These are phyloP conservation scores for Ramichloridium luteum DNA, from an alignment of 2,329 filamentous ascomycete genomes.

Conservation along the genomic window DNA sequence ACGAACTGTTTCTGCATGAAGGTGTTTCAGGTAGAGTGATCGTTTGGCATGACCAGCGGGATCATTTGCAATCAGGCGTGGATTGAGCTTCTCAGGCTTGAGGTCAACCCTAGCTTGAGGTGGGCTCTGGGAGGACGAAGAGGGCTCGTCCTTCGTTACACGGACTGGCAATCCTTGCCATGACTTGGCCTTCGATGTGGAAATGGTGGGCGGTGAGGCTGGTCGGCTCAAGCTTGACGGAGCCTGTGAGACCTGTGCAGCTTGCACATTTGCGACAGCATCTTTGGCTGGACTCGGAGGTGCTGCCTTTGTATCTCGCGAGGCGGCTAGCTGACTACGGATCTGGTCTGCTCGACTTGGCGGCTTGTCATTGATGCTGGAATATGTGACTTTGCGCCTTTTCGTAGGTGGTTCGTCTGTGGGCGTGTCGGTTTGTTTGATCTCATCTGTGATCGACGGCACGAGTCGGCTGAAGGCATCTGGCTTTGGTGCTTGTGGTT, in stretches of 20 bases:
- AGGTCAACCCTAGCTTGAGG: background rate
- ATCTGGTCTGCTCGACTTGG: constrained; percentile 20
- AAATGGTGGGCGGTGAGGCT: constrained; percentile 12
- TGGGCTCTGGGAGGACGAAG: constrained; percentile 8
- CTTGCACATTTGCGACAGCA: constrained; percentile 4
- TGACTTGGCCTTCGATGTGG: background rate
- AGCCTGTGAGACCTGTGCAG: constrained; percentile 1
- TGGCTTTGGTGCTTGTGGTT: constrained; percentile 1
- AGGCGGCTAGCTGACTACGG: constrained; percentile 13
- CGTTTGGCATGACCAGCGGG: constrained; percentile 29
- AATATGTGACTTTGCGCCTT: constrained; percentile 21
- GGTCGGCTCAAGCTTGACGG: constrained; percentile 13
- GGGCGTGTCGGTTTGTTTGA: constrained; percentile 1
- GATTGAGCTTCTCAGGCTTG: constrained; percentile 41
- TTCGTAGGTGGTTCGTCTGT: constrained; percentile 14
- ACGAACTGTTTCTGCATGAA: constrained; percentile 54
- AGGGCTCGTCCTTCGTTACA: constrained; percentile 2
- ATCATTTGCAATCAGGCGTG: constrained; percentile 47
- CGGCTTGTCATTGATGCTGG: constrained; percentile 18
- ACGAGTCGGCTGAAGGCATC: background rate
- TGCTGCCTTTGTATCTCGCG: constrained; percentile 3
- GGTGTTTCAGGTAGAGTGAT: constrained; percentile 38
- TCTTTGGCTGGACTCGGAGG: constrained; percentile 3
- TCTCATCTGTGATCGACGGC: background rate
- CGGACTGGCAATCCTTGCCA: background rate